A percentile compares a stretch with the other conserved stretches of the same genome.
phyloP scores from a whole-genome alignment of 371 early-diverging fungal species.

The Dichotomocladium elegans region DNA sequence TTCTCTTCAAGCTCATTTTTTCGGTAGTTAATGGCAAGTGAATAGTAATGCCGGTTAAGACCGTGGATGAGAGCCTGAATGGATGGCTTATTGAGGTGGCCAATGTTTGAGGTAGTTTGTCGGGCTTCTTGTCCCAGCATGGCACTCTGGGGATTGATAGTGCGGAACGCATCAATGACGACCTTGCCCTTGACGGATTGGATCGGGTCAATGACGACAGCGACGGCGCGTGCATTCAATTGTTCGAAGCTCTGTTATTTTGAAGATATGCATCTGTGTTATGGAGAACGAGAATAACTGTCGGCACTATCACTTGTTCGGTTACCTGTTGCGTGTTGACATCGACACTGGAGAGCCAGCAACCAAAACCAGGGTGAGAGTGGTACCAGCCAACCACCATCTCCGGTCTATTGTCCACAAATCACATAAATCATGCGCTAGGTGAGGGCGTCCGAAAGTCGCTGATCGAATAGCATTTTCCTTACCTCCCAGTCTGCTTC shows the following conservation, averaged over 20 bases:
- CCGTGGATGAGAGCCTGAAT: slow-evolving; percentile 98
- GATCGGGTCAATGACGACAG: slow-evolving; percentile 99
- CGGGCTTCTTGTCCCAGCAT: slow-evolving; percentile 97
- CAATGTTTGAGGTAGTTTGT: slow-evolving; percentile 99
- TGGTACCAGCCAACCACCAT: slow-evolving; percentile 99
- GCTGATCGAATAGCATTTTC: no score
- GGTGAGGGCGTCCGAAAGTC: no score
- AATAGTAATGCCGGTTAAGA: slow-evolving; percentile 99
- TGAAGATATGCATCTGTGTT: neutral
- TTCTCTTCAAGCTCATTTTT: slow-evolving; percentile 99
- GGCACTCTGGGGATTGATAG: slow-evolving; percentile 89
- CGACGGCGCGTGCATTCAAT: slow-evolving; percentile 96
- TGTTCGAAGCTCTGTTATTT: slow-evolving; percentile 85
- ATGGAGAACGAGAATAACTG: no score
- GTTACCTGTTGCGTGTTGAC: slow-evolving; percentile 97
- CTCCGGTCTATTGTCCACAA: slow-evolving; percentile 97
- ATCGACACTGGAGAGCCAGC: slow-evolving; percentile 99
- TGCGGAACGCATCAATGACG: slow-evolving; percentile 99
- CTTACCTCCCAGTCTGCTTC: slow-evolving; percentile 96
- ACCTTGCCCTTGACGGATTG: slow-evolving; percentile 99
- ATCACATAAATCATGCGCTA: no score
- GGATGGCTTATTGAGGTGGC: slow-evolving; percentile 98
- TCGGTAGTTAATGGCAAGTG: slow-evolving; percentile 98
- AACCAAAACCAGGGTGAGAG: slow-evolving; percentile 99
- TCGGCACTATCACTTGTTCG: neutral